Conservation (phyloP, 495 filamentous ascomycete genomes). For the Parmelia sp. region DNA sequence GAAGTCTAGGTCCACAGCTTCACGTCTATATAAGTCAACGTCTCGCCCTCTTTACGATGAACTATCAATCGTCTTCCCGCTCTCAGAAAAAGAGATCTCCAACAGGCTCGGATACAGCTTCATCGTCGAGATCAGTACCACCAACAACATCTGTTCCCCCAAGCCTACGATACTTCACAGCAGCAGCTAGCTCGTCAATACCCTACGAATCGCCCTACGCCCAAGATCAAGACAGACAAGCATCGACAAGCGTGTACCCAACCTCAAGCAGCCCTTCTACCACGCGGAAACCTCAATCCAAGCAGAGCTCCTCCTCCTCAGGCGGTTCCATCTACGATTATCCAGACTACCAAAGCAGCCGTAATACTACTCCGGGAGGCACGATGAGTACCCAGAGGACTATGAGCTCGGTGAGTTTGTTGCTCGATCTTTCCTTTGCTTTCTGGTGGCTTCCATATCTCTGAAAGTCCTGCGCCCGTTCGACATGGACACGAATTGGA, state of each 20-base stretch:
- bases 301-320: constrained; percentile 11
- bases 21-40: constrained; percentile 18
- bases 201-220: constrained; percentile 27
- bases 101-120: constrained; percentile 9
- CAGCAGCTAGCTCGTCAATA: constrained; percentile 12
- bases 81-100: constrained; percentile 14
- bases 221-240: constrained; percentile 13
- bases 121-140: constrained; percentile 5
- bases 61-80: constrained; percentile 18
- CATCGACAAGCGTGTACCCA: constrained; percentile 8
- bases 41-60: constrained; percentile 17
- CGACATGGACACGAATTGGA: neutral
- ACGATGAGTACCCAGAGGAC: constrained; percentile 24
- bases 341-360: constrained; percentile 12
- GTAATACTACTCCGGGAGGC: constrained; percentile 12
- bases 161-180: constrained; percentile 18
- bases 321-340: constrained; percentile 22
- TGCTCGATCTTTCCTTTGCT: constrained; percentile 11
- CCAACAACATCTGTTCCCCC: constrained; percentile 8
- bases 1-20: constrained; percentile 4
- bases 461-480: neutral
- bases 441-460: neutral
- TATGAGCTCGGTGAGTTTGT: constrained; percentile 25
- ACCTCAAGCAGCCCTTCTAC: neutral
- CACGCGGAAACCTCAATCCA: neutral